Conservation (phyloP, 208 protist species). For the Trypanosoma brucei region DNA sequence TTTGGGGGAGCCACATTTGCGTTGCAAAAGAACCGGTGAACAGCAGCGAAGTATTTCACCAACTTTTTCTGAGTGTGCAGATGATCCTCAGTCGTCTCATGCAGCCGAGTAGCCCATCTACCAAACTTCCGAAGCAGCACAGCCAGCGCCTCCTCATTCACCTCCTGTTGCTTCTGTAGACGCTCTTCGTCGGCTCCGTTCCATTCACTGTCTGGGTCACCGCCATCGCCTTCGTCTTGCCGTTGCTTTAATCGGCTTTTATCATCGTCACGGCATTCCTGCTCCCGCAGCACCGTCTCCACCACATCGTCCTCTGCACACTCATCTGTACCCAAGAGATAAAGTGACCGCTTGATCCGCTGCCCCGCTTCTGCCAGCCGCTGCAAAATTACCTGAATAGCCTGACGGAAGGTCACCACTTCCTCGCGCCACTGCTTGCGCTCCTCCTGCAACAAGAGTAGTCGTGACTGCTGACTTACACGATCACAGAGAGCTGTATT, state of each 20-base stretch:
- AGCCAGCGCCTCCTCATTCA: slow-evolving; percentile 63
- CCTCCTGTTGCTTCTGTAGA: slow-evolving; percentile 22
- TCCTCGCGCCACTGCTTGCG: slow-evolving; percentile 41
- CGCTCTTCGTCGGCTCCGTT: not conserved
- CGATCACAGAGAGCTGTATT: slow-evolving; percentile 26
- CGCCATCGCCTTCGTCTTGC: slow-evolving; percentile 6
- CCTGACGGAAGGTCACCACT: slow-evolving; percentile 45
- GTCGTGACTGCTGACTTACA: slow-evolving; percentile 26
- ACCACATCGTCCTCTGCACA: slow-evolving; percentile 62
- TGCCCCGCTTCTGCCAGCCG: slow-evolving; percentile 56
- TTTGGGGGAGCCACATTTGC: not conserved
- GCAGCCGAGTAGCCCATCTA: slow-evolving; percentile 68
- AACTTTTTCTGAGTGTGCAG: slow-evolving; percentile 76
- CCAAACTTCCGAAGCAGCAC: slow-evolving; percentile 76
- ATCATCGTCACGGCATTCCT: not conserved
- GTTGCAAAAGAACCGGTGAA: slow-evolving; percentile 59
- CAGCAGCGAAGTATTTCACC: slow-evolving; percentile 75
- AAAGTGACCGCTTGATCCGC: slow-evolving; percentile 60
- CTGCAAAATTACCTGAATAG: slow-evolving; percentile 47
- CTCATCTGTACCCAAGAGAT: slow-evolving; percentile 74
- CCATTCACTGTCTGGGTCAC: not conserved
- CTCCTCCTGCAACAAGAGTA: slow-evolving; percentile 30
- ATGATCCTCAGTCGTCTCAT: slow-evolving; percentile 78
- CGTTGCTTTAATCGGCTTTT: not conserved
- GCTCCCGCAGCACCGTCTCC: slow-evolving; percentile 38